These are phyloP conservation scores for Tetrahymena borealis DNA, from an alignment of 73 alveolate genomes.

Conservation along the genomic window DNA sequence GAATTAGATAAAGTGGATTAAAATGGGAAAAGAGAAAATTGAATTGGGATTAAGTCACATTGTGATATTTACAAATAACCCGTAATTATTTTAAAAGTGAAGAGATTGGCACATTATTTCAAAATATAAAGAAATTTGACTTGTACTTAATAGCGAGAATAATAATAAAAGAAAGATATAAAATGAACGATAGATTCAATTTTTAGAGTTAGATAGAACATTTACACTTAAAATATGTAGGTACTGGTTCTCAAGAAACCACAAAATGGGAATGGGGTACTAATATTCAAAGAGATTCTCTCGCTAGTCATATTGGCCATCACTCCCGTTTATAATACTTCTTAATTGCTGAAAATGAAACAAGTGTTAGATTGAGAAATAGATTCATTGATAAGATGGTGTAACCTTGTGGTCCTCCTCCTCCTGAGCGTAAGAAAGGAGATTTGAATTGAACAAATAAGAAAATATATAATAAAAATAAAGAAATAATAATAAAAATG, in stretches of 20 bases:
- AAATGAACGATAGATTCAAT: not conserved
- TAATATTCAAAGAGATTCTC: not conserved
- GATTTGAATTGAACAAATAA: not conserved
- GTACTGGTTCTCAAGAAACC: not conserved
- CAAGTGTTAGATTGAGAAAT: not conserved
- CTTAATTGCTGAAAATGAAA: not conserved
- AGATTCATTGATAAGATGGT: not conserved
- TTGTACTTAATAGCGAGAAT: not conserved
- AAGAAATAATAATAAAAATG: not conserved
- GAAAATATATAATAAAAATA: not conserved
- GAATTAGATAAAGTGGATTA: not conserved
- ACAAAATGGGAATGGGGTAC: not conserved
- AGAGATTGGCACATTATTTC: not conserved
- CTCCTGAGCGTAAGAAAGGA: slow-evolving; percentile 4
- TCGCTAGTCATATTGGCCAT: not conserved
- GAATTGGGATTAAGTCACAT: not conserved
- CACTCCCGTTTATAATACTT: not conserved
- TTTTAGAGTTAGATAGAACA: not conserved
- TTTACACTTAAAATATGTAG: not conserved
- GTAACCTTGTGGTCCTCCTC: not conserved
- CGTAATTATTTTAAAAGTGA: not conserved
- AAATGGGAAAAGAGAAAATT: not conserved
- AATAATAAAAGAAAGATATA: not conserved
- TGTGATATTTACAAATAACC: not conserved
- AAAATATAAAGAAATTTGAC: not conserved